Percentiles rank a stretch among this genome's conserved stretches.
These are phyloP conservation scores for Cystobasidium slooffiae DNA, from an alignment of 1,284 basidiomycete species.

Conservation along the genomic window DNA sequence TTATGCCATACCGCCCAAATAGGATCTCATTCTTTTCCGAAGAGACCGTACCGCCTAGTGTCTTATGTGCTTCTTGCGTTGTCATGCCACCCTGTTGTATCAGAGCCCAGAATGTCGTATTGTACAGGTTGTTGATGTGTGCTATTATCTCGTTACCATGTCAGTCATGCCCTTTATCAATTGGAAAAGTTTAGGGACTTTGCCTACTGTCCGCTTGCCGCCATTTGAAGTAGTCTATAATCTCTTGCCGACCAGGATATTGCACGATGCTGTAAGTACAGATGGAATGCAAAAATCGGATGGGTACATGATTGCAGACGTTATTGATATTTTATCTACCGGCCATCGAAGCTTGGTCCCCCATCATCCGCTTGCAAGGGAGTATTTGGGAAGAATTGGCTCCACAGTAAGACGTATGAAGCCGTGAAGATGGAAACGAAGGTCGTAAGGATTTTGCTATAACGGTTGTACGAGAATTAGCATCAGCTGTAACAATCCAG, in stretches of 20 bases:
- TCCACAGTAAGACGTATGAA: conserved; percentile 87
- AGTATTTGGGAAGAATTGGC: conserved; percentile 72
- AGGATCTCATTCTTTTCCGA: conserved; percentile 90
- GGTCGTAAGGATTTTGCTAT: conserved; percentile 82
- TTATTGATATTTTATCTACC: too few species aligned
- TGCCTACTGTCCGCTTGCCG: conserved; percentile 88
- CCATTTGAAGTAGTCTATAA: conserved; percentile 94
- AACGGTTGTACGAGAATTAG: neutral
- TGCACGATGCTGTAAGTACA: conserved; percentile 64
- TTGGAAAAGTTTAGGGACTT: neutral
- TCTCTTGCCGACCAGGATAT: conserved; percentile 74
- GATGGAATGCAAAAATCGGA: too few species aligned
- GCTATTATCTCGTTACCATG: conserved; percentile 62
- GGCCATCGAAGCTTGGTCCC: conserved; percentile 89
- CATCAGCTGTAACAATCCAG: neutral
- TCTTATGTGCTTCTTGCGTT: conserved; percentile 75
- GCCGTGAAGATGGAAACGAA: conserved; percentile 91
- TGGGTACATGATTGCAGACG: too few species aligned
- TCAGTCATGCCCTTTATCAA: neutral
- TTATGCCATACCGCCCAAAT: conserved; percentile 78
- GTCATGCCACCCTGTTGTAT: conserved; percentile 77
- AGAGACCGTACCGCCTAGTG: conserved; percentile 68
- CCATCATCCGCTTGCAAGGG: conserved; percentile 67
- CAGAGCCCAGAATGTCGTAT: conserved; percentile 93
- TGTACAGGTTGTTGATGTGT: conserved; percentile 98